Evolutionary conservation across 2,329 filamentous ascomycete species (phyloP).

Genomic region (Xylariaceae sp.): DNA sequence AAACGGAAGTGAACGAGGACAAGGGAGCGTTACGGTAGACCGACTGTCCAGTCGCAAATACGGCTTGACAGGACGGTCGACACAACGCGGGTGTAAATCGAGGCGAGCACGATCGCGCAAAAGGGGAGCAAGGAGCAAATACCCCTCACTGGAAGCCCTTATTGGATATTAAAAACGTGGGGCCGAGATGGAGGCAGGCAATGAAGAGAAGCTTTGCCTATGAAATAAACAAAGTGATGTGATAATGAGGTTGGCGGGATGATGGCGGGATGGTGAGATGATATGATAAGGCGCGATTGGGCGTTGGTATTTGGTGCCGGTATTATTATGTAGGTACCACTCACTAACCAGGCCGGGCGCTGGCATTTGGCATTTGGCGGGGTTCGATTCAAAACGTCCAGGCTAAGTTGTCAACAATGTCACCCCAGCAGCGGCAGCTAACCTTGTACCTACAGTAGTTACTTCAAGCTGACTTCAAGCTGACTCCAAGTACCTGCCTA

Average conservation of each 20-base stretch:
- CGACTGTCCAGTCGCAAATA: conserved; percentile 1
- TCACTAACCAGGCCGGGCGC: not conserved
- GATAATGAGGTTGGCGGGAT: not conserved
- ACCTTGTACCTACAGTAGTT: not conserved
- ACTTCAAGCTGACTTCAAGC: no score
- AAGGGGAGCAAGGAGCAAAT: not conserved
- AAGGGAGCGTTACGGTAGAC: not conserved
- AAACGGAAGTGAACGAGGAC: not conserved
- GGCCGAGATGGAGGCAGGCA: not conserved
- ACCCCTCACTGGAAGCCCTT: not conserved
- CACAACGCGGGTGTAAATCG: not conserved
- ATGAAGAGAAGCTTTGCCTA: not conserved
- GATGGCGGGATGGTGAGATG: conserved; percentile 2
- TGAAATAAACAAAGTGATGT: conserved; percentile 3
- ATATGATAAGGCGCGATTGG: conserved; percentile 25
- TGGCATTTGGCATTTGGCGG: conserved; percentile 25
- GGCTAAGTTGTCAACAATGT: conserved; percentile 28
- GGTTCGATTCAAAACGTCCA: conserved; percentile 15
- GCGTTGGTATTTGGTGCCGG: conserved; percentile 7
- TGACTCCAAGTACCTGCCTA: not conserved
- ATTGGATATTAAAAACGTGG: not conserved
- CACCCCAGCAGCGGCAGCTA: conserved; percentile 29
- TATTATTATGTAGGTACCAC: conserved; percentile 1
- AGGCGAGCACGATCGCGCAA: not conserved
- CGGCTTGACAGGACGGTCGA: not conserved